phyloP scores from a whole-genome alignment of 164 flowering plant genomes.

The Platanus orientalis region DNA sequence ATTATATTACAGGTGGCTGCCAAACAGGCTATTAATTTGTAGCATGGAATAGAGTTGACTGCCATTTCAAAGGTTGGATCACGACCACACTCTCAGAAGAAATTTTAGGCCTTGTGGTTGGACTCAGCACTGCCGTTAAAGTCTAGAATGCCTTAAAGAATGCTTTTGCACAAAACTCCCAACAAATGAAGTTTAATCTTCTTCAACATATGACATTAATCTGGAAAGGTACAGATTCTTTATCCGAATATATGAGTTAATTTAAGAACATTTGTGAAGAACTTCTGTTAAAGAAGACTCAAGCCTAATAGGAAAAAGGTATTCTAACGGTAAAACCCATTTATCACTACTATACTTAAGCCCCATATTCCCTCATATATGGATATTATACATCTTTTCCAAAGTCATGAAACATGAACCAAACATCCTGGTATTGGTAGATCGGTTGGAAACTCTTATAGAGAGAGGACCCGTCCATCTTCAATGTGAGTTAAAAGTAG shows the following conservation, averaged over 20 bases:
- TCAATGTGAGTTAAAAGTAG: too few relatives aligned
- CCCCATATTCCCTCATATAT: background rate
- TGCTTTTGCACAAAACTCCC: slow-evolving; percentile 14
- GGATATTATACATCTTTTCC: background rate
- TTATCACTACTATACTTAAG: slow-evolving; percentile 3
- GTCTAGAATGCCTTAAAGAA: slow-evolving; percentile 11
- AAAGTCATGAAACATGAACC: background rate
- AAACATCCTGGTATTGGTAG: background rate
- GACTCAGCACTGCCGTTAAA: background rate
- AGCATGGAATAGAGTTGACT: too few relatives aligned
- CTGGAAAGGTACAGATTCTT: slow-evolving; percentile 1
- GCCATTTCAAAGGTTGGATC: too few relatives aligned
- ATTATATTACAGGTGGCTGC: too few relatives aligned
- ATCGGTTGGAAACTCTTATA: too few relatives aligned
- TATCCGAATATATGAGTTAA: background rate
- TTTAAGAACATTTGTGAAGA: slow-evolving; percentile 13
- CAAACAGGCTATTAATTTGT: too few relatives aligned
- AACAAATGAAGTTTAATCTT: slow-evolving; percentile 11
- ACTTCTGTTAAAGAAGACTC: slow-evolving; percentile 7
- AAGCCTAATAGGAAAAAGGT: slow-evolving; percentile 4
- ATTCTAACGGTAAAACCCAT: background rate
- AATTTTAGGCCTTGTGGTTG: slow-evolving; percentile 14
- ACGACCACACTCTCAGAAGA: too few relatives aligned
- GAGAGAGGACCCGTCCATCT: too few relatives aligned
- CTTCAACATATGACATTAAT: background rate